A percentile compares a stretch with the other conserved stretches of the same genome.
These are phyloP conservation scores for Epichloe festucae DNA, from an alignment of 2,329 filamentous ascomycete genomes.

Conservation along the genomic window DNA sequence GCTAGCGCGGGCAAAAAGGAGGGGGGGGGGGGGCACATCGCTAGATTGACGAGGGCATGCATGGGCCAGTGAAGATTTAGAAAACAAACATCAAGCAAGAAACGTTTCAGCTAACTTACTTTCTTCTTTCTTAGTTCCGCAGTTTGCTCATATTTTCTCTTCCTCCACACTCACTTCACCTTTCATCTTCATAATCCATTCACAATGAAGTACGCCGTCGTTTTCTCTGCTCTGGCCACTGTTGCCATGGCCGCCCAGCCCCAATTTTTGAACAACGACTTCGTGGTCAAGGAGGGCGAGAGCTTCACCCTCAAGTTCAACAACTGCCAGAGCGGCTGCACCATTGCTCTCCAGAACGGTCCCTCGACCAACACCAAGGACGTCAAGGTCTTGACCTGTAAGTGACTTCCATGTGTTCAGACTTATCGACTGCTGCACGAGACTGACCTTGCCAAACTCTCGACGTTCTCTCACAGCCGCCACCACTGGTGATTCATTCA, in stretches of 20 bases:
- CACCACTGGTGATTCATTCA: conserved; percentile 14
- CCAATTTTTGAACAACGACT: conserved; percentile 19
- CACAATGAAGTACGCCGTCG: conserved; percentile 26
- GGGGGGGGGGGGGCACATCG: neutral
- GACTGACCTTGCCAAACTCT: neutral
- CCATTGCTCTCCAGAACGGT: conserved; percentile 22
- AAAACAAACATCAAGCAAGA: neutral
- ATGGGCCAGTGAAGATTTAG: neutral
- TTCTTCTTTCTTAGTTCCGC: neutral
- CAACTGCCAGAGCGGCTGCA: conserved; percentile 21
- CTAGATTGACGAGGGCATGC: neutral
- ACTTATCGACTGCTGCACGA: neutral
- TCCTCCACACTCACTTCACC: neutral
- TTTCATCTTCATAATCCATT: neutral
- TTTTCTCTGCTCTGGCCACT: conserved; percentile 17
- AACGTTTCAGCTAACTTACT: neutral
- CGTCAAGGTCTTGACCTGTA: conserved; percentile 20
- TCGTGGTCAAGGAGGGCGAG: conserved; percentile 16
- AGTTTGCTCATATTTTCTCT: neutral
- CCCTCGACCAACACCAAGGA: conserved; percentile 15
- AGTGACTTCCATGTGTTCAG: conserved; percentile 4
- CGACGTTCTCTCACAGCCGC: conserved; percentile 5
- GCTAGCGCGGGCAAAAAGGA: no score
- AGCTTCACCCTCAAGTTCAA: conserved; percentile 20
- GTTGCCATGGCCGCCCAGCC: conserved; percentile 17